Evolutionary conservation across 1,139 yeast genomes (phyloP).

Genomic region (Magnusiomyces tetraspermus): DNA sequence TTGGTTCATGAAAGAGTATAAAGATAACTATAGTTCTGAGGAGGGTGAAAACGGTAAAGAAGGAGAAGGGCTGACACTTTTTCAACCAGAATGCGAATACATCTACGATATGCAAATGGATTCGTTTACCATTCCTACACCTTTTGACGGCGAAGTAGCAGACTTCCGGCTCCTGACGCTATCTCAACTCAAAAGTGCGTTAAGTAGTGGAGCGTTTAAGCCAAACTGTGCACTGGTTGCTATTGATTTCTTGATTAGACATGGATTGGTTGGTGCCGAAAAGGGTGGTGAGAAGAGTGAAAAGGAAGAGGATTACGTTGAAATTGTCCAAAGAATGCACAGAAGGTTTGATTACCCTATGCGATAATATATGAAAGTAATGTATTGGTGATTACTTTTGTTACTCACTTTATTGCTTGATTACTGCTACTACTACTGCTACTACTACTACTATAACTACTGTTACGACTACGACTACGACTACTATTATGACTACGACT

Average conservation of each 20-base stretch:
- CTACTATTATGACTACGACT: no score
- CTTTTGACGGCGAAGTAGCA: slow-evolving; percentile 28
- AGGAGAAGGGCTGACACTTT: slow-evolving; percentile 36
- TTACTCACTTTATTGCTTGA: not conserved
- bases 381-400: not conserved
- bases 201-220: slow-evolving; percentile 57
- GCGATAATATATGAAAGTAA: slow-evolving; percentile 33
- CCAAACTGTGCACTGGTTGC: slow-evolving; percentile 79
- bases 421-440: no score
- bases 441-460: no score
- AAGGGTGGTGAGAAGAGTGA: no score
- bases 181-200: slow-evolving; percentile 43
- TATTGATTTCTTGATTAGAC: slow-evolving; percentile 76
- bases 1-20: slow-evolving; percentile 35
- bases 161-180: slow-evolving; percentile 7
- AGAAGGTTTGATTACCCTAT: slow-evolving; percentile 61
- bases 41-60: no score
- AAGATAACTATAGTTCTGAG: not conserved
- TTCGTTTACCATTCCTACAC: slow-evolving; percentile 46
- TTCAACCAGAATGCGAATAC: slow-evolving; percentile 86
- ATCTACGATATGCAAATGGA: slow-evolving; percentile 62
- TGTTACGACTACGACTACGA: no score
- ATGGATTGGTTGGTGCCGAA: slow-evolving; percentile 50
- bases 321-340: slow-evolving; percentile 52
- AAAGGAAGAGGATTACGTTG: slow-evolving; percentile 52